These are phyloP conservation scores for Aspergillus phoenicis DNA, from an alignment of 2,329 filamentous ascomycete genomes.

Conservation along the genomic window DNA sequence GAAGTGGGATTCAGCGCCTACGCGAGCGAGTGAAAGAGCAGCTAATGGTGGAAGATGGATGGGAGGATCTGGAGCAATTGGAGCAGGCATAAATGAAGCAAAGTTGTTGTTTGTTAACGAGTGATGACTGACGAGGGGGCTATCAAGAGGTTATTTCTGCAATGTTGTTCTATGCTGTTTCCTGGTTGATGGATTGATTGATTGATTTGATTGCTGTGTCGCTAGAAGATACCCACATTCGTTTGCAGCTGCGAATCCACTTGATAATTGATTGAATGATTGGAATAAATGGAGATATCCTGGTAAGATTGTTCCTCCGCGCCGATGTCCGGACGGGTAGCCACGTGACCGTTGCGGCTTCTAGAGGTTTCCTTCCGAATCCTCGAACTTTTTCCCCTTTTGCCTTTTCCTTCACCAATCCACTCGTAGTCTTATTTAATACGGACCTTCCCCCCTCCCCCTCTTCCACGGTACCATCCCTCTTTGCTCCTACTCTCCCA, in stretches of 20 bases:
- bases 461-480: conserved; percentile 20
- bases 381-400: conserved; percentile 19
- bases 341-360: conserved; percentile 22
- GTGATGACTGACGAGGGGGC: conserved; percentile 11
- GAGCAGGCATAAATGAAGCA: conserved; percentile 28
- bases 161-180: conserved; percentile 10
- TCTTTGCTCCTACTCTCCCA: conserved; percentile 13
- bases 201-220: conserved; percentile 16
- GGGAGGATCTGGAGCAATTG: conserved; percentile 74
- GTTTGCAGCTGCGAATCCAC: conserved; percentile 17
- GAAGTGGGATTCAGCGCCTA: conserved; percentile 70
- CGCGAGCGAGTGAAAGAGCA: conserved; percentile 74
- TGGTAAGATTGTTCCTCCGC: conserved; percentile 2
- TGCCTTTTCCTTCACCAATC: conserved; percentile 4
- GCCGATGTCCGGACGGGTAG: neutral
- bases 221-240: conserved; percentile 21
- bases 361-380: conserved; percentile 44
- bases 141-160: conserved; percentile 35
- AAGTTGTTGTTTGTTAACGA: neutral
- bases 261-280: conserved; percentile 1
- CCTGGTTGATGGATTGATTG: conserved; percentile 17
- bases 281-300: neutral
- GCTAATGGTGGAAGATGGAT: conserved; percentile 77
- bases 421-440: conserved; percentile 19
- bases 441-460: conserved; percentile 10